Evolutionary conservation across 2,329 filamentous ascomycete species (phyloP).

Genomic region (Aureobasidium sp.): DNA sequence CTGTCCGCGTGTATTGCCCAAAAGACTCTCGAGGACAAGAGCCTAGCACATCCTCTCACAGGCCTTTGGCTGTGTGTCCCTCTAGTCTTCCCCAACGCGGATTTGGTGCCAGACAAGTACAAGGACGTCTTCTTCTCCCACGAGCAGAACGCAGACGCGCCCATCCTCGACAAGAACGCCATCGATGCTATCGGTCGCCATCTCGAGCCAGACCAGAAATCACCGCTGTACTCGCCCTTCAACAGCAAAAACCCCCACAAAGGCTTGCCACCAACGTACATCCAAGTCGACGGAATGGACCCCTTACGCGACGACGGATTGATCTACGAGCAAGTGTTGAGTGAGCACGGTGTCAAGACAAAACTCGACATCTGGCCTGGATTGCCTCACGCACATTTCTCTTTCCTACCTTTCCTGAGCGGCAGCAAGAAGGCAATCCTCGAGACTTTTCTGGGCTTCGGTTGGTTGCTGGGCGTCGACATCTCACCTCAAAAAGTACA

Average conservation of each 20-base stretch:
- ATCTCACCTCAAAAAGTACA: conserved; percentile 17
- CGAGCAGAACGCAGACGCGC: conserved; percentile 37
- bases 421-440: conserved; percentile 23
- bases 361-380: conserved; percentile 36
- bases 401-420: conserved; percentile 28
- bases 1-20: conserved; percentile 35
- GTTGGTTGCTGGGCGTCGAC: conserved; percentile 29
- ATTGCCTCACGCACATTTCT: conserved; percentile 37
- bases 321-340: conserved; percentile 45
- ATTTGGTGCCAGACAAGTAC: conserved; percentile 35
- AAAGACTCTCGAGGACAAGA: conserved; percentile 34
- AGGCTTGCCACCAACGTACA: conserved; percentile 40
- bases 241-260: conserved; percentile 27
- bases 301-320: conserved; percentile 47
- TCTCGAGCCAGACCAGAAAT: conserved; percentile 16
- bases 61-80: conserved; percentile 43
- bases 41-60: conserved; percentile 38
- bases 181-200: conserved; percentile 23
- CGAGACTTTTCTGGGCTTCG: conserved; percentile 29
- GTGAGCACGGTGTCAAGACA: conserved; percentile 40
- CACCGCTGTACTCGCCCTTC: conserved; percentile 27
- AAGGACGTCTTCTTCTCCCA: conserved; percentile 33
- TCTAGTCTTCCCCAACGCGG: conserved; percentile 26
- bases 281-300: conserved; percentile 47
- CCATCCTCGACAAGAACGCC: conserved; percentile 27